Evolutionary conservation across 306 rosid species (phyloP).

Genomic region (Alnus rubra): DNA sequence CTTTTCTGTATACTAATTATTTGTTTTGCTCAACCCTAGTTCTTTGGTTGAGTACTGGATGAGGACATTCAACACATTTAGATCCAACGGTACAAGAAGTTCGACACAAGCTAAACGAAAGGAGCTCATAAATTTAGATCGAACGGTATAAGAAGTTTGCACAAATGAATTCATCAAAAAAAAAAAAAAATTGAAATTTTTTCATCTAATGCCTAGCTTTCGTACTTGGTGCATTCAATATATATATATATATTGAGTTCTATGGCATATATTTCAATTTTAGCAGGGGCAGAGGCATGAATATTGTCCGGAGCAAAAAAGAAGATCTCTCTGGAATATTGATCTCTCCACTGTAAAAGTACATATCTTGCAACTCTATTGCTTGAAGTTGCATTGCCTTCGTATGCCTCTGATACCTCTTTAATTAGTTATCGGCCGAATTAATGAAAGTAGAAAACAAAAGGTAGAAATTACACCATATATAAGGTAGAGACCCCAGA

Average conservation of each 20-base stretch:
- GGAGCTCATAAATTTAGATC: too few relatives aligned
- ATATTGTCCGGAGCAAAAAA: background rate
- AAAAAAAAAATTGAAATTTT: too few relatives aligned
- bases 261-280: conserved; percentile 2
- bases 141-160: too few relatives aligned
- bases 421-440: conserved; percentile 1
- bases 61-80: too few relatives aligned
- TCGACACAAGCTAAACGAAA: too few relatives aligned
- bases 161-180: too few relatives aligned
- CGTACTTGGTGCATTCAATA: too few relatives aligned
- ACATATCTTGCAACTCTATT: conserved; percentile 6
- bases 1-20: too few relatives aligned
- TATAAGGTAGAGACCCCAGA: conserved; percentile 57
- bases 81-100: too few relatives aligned
- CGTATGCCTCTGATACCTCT: conserved; percentile 17
- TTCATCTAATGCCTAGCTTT: too few relatives aligned
- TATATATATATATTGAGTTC: background rate
- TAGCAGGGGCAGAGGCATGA: background rate
- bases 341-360: conserved; percentile 17
- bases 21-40: too few relatives aligned
- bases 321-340: background rate
- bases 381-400: conserved; percentile 11
- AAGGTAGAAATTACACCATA: conserved; percentile 52
- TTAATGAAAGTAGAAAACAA: conserved; percentile 42
- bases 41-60: too few relatives aligned